Base-by-base conservation (phyloP, 768 basidiomycete species). In the Tulasnella sp. region DNA sequence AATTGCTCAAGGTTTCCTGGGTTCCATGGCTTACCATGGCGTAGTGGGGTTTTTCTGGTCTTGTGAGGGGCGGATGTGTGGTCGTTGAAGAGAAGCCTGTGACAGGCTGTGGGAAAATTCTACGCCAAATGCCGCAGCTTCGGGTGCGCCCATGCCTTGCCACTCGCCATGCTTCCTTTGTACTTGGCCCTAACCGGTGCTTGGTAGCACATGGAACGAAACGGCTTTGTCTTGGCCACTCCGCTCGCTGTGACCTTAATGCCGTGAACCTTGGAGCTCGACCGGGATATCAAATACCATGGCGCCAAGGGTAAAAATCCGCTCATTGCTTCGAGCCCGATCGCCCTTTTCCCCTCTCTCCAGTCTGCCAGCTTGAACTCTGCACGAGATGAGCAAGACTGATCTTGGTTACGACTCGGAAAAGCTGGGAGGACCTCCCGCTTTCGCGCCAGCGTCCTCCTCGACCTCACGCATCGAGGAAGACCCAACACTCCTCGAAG, bases 401-500 rank as follows among this genome's bases (percentile, higher is more conserved):
- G 26, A 32, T 67, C 29, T 67, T 67, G 61, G 61, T 26, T 72
- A 72, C 71, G 71, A 72, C 39, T 26, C 71, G 71, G 71, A 72
- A 46, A 72, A 72, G 44, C 37, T 72, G 71, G 71, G 71, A 72
- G 71, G n/a, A n/a, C 39, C 37, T n/a, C 39, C 44, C 39, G 11
- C 71, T 18, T 40, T 72, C 39, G 39, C 39, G 23, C 29, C 11
- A 7, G n/a, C 13, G 44, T 40, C 39, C 15, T 72, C 71, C 71
- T 40, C 71, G 71, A 67, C 29, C 29, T 67, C 61, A 35, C 61
- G 61, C 11, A 29, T 67, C 26, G 71, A 75, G 35, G 74, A 75
- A 48, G 74, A 75, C 35, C 74, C 74, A 9, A n/a, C 42, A 5
- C 51, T 75, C 23, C 20, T 51, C 29, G 74, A 75, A 39, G 44